A percentile compares a stretch with the other conserved stretches of the same genome.
Conservation (phyloP, 495 filamentous ascomycete species). For the Hypoxylon fuscum region DNA sequence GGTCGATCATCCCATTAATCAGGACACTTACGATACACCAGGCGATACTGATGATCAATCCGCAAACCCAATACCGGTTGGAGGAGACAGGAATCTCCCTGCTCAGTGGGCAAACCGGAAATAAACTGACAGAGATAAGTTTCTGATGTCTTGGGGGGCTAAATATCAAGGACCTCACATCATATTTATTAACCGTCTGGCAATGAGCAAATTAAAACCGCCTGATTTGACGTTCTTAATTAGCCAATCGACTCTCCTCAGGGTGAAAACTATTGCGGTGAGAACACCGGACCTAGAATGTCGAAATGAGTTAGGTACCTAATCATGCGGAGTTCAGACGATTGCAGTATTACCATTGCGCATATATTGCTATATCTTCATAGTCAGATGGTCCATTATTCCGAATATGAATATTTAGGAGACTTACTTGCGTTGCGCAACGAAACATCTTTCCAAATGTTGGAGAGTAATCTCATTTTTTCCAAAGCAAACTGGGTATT, state of each 20-base stretch:
- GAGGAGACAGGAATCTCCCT: not conserved
- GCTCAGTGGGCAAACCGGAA: not conserved
- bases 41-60: not conserved
- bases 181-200: not conserved
- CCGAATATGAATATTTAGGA: not conserved
- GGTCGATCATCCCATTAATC: not conserved
- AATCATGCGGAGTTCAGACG: not conserved
- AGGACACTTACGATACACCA: not conserved
- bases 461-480: conserved; percentile 14
- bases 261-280: conserved; percentile 3
- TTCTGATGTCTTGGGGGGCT: not conserved
- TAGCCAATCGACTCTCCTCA: conserved; percentile 12
- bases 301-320: conserved; percentile 1
- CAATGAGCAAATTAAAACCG: not conserved
- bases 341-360: conserved; percentile 25
- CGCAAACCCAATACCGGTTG: not conserved
- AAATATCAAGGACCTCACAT: not conserved
- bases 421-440: conserved; percentile 27
- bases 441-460: conserved; percentile 12
- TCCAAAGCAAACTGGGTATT: too few species aligned
- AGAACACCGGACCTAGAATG: conserved; percentile 12
- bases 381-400: conserved; percentile 1
- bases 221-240: not conserved
- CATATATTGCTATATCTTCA: conserved; percentile 19
- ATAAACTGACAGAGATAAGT: not conserved